phyloP scores from a whole-genome alignment of 2,329 filamentous ascomycete genomes.

The Fusarium ramigenum region DNA sequence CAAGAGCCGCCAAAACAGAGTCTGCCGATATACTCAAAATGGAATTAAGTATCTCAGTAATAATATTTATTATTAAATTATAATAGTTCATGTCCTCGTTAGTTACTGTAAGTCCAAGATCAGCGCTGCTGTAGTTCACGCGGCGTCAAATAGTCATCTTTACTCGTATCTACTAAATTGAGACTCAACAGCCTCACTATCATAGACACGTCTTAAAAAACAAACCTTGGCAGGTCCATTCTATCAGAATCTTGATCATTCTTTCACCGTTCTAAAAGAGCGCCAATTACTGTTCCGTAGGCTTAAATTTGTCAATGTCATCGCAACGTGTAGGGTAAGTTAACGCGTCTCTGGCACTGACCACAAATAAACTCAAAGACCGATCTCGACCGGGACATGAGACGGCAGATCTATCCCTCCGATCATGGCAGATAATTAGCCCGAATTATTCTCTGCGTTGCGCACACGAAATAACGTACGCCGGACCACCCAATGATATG shows the following conservation, averaged over 20 bases:
- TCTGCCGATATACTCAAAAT: too few relatives aligned
- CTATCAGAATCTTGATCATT: accelerated
- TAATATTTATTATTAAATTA: too few relatives aligned
- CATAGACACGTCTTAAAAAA: accelerated
- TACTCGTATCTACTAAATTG: accelerated
- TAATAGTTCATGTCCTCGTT: too few relatives aligned
- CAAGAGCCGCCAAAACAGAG: accelerated
- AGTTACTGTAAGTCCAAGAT: too few relatives aligned
- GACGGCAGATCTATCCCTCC: neutral
- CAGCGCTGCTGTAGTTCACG: too few relatives aligned
- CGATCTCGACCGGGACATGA: neutral
- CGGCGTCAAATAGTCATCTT: accelerated
- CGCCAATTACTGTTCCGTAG: accelerated
- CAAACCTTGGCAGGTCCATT: accelerated
- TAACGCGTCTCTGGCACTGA: neutral
- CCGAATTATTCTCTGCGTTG: neutral
- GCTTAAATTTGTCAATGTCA: neutral
- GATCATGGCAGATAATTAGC: neutral
- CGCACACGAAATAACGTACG: neutral
- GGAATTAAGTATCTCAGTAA: too few relatives aligned
- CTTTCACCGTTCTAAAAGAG: accelerated
- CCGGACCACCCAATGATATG: neutral
- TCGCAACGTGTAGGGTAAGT: neutral
- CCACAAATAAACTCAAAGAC: neutral
- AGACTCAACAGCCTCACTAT: accelerated